Conservation (phyloP, 1,284 basidiomycete genomes). For the Moesziomyces aphidis region DNA sequence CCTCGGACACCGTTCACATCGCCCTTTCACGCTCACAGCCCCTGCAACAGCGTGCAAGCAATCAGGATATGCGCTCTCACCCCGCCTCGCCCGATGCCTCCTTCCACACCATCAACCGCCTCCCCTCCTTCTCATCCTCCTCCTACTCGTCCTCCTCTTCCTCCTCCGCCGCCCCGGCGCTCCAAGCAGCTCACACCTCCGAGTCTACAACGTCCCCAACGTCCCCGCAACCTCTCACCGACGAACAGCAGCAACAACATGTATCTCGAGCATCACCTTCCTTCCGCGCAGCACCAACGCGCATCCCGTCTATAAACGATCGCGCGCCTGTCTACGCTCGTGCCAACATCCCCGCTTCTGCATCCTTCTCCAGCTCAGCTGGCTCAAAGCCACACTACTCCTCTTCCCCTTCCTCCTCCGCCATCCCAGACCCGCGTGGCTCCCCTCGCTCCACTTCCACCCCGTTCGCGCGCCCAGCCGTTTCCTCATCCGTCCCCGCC, state of each 20-base stretch:
- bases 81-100: background rate
- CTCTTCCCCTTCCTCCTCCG: constrained; percentile 2
- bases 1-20: background rate
- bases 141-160: background rate
- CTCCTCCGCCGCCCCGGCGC: too few species aligned
- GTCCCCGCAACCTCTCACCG: too few species aligned
- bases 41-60: background rate
- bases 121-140: constrained; percentile 10
- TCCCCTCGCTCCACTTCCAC: constrained; percentile 3
- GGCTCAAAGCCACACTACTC: background rate
- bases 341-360: constrained; percentile 8
- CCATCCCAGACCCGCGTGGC: background rate
- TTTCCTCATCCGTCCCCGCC: background rate
- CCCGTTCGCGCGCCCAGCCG: background rate
- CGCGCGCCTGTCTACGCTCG: constrained; percentile 13
- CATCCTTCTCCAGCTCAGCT: constrained; percentile 8
- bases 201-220: background rate
- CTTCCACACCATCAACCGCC: constrained; percentile 1
- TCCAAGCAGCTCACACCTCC: background rate
- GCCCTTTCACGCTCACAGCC: background rate
- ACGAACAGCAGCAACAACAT: background rate
- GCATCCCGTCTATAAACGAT: constrained; percentile 1
- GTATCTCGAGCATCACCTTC: background rate
- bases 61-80: background rate
- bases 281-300: background rate